phyloP scores from a whole-genome alignment of 192 early-diverging fungal species.

The Coemansia sp. region DNA sequence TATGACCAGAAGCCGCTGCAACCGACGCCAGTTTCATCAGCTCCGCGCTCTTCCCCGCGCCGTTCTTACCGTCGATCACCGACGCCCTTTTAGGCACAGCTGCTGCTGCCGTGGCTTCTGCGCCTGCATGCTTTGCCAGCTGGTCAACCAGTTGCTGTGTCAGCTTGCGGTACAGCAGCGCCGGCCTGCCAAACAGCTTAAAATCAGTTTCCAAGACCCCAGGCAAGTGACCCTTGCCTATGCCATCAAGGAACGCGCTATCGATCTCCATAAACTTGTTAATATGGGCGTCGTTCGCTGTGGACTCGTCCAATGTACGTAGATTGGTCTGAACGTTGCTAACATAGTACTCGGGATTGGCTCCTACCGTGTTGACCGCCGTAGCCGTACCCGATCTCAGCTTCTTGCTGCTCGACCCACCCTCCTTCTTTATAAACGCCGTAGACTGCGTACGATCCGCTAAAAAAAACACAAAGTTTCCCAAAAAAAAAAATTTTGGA shows the following conservation, averaged over 20 bases:
- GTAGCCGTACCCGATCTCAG: slow-evolving; percentile 34
- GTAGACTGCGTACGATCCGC: slow-evolving; percentile 42
- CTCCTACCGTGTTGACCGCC: slow-evolving; percentile 28
- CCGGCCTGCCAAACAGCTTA: slow-evolving; percentile 42
- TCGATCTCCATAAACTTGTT: slow-evolving; percentile 36
- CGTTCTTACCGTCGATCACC: slow-evolving; percentile 37
- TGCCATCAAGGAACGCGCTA: slow-evolving; percentile 17
- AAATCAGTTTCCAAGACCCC: slow-evolving; percentile 40
- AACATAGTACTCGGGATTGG: slow-evolving; percentile 43
- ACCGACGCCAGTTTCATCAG: slow-evolving; percentile 45
- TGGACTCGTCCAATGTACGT: slow-evolving; percentile 14
- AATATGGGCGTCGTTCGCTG: slow-evolving; percentile 18
- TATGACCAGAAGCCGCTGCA: slow-evolving; percentile 22
- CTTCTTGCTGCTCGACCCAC: slow-evolving; percentile 5
- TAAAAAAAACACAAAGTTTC: not conserved
- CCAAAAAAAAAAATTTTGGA: not conserved
- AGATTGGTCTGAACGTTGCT: slow-evolving; percentile 2
- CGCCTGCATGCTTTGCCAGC: slow-evolving; percentile 5
- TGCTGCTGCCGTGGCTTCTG: not conserved
- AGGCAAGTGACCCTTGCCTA: slow-evolving; percentile 31
- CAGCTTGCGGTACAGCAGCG: slow-evolving; percentile 41
- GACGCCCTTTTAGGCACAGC: slow-evolving; percentile 22
- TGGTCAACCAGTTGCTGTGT: slow-evolving; percentile 37
- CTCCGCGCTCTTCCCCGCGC: slow-evolving; percentile 51
- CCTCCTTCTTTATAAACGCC: slow-evolving; percentile 38